A percentile compares a stretch with the other conserved stretches of the same genome.
These are phyloP conservation scores for Tulasnella sp. DNA, from an alignment of 768 basidiomycete species.

Conservation along the genomic window DNA sequence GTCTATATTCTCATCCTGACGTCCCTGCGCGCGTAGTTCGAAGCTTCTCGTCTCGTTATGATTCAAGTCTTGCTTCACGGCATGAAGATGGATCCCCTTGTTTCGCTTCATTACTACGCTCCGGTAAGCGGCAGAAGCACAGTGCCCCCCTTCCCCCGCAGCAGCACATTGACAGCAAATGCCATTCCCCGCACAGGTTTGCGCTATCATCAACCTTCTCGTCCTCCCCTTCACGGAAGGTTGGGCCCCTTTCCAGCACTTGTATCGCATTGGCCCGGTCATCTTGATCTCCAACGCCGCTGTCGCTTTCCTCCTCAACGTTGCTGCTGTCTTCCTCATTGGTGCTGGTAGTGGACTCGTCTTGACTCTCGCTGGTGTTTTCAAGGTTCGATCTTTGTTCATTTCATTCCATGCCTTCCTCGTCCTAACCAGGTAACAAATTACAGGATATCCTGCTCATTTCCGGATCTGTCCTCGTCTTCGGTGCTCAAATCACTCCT, in stretches of 20 bases:
- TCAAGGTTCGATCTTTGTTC: slow-evolving; percentile 46
- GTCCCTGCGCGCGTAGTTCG: slow-evolving; percentile 43
- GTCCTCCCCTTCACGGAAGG: slow-evolving; percentile 91
- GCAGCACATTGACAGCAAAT: background rate
- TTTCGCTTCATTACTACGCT: slow-evolving; percentile 92
- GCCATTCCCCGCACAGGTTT: slow-evolving; percentile 34
- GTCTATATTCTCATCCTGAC: background rate
- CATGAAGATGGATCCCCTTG: slow-evolving; percentile 94
- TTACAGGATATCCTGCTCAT: slow-evolving; percentile 86
- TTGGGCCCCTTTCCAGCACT: slow-evolving; percentile 67
- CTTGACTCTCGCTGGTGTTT: slow-evolving; percentile 86
- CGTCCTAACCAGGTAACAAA: background rate
- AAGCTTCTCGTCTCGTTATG: slow-evolving; percentile 89
- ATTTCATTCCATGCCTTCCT: background rate
- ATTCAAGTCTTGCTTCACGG: slow-evolving; percentile 92
- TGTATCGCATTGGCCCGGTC: slow-evolving; percentile 49
- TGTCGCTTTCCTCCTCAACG: slow-evolving; percentile 80
- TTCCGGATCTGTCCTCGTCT: slow-evolving; percentile 77
- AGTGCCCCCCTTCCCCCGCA: slow-evolving; percentile 8
- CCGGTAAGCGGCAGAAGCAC: slow-evolving; percentile 34
- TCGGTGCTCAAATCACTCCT: slow-evolving; percentile 66
- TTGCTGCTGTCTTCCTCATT: slow-evolving; percentile 91
- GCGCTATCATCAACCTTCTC: slow-evolving; percentile 75
- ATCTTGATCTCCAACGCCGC: slow-evolving; percentile 74
- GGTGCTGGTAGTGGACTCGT: slow-evolving; percentile 79